A percentile compares a stretch with the other conserved stretches of the same genome.
These are phyloP conservation scores for Chalciporus piperatus DNA, from an alignment of 768 basidiomycete genomes.

Conservation along the genomic window DNA sequence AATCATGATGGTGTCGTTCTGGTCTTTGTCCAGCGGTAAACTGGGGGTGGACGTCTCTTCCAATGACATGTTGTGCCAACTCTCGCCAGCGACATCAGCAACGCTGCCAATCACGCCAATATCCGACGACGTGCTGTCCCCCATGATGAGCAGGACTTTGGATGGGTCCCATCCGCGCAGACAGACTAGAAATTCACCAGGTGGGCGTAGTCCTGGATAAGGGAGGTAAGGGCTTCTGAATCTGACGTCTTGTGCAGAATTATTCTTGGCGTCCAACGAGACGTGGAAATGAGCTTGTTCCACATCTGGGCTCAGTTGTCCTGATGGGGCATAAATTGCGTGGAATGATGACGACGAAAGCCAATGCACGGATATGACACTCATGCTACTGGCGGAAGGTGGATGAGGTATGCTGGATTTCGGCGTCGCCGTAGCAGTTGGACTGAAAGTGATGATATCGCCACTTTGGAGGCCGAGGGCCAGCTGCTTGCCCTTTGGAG, in stretches of 20 bases:
- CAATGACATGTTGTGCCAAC: conserved; percentile 44
- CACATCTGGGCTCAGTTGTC: conserved; percentile 34
- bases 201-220: conserved; percentile 44
- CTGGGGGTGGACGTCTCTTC: conserved; percentile 53
- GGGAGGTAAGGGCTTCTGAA: conserved; percentile 42
- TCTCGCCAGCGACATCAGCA: conserved; percentile 28
- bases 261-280: conserved; percentile 41
- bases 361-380: conserved; percentile 61
- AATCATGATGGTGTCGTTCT: conserved; percentile 67
- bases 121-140: conserved; percentile 51
- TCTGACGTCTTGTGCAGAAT: conserved; percentile 35
- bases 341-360: conserved; percentile 68
- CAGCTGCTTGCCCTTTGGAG: conserved; percentile 82
- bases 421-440: conserved; percentile 48
- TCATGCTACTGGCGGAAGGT: conserved; percentile 44
- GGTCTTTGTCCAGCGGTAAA: conserved; percentile 65
- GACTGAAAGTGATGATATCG: conserved; percentile 65
- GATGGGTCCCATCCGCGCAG: conserved; percentile 46
- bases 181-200: conserved; percentile 39
- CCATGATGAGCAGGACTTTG: conserved; percentile 41
- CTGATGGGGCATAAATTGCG: conserved; percentile 55
- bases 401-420: conserved; percentile 60
- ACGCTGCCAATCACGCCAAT: conserved; percentile 44
- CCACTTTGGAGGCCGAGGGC: conserved; percentile 71
- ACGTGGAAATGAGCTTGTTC: conserved; percentile 43